Base-by-base conservation (phyloP, 2,329 filamentous ascomycete genomes). In the Neopestalotiopsis sp. region DNA sequence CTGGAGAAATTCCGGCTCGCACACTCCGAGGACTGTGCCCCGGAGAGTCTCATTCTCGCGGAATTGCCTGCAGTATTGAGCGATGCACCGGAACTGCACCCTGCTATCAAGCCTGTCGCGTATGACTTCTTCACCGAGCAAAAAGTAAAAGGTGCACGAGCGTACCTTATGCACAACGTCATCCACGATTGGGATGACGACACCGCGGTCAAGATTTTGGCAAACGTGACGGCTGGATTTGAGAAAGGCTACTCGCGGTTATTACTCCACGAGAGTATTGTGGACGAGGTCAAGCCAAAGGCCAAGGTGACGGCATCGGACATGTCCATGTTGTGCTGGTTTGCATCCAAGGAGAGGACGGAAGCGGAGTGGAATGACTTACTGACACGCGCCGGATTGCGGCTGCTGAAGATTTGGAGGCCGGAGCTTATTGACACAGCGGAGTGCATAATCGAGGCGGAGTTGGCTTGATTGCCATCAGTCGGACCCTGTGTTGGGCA, bases 191-290 rank as follows among this genome's bases (percentile, higher is more conserved):
- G 45, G 45, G 45, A 53, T 9, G 45, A 53, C 2, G 45, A 53
- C 2, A 53, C 45, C 1, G 45, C 45, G 45, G n/a, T 53, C 4
- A 2, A 53, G 3, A 20, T 53, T 1, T 17, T 53, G 45, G 9
- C 45, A 3, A 71, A 72, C 34, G 67, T 74, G 12, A 69, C 68
- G 9, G 69, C 59, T 3, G 75, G 71, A 10, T 75, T 77, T 74
- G 74, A 78, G 32, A 73, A 49, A 30, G 78, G 77, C 0, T 81
- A 81, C 64, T 81, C 79, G 9, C 78, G 73, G 67, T 69, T 81
- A 14, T 70, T 81, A 1, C 73, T 81, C 3, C 77, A 82, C 56
- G 81, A 83, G 68, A 78, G 76, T 38, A 69, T 82, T 12, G 72
- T 81, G 13, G 78, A 74, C 24, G 74, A 72, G 5, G 53, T 74